phyloP scores from a whole-genome alignment of 2,329 filamentous ascomycete genomes.

The Pseudocercospora pini-densiflorae region DNA sequence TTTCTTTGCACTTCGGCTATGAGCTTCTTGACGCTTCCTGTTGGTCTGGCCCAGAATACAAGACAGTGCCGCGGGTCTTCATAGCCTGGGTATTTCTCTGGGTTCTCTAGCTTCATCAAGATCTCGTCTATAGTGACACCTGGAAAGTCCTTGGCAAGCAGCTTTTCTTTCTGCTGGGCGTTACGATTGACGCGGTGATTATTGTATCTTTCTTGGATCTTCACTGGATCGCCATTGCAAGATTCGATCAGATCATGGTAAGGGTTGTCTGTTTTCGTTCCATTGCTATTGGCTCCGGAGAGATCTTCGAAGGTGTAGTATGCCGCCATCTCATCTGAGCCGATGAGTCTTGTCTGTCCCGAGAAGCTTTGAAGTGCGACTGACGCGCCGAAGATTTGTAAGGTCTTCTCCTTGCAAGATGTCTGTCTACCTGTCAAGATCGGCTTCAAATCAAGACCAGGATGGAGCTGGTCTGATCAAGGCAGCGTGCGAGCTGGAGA shows the following conservation, averaged over 20 bases:
- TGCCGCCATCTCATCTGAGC: constrained; percentile 34
- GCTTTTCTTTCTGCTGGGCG: constrained; percentile 72
- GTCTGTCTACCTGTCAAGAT: neutral
- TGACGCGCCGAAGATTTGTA: no score
- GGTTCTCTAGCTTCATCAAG: constrained; percentile 70
- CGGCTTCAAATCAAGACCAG: neutral
- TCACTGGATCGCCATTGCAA: constrained; percentile 65
- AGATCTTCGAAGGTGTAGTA: constrained; percentile 44
- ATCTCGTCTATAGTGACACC: constrained; percentile 78
- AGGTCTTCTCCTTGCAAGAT: no score
- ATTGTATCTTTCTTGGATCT: constrained; percentile 74
- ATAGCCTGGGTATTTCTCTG: constrained; percentile 68
- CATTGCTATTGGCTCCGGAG: constrained; percentile 31
- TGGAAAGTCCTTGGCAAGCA: constrained; percentile 69
- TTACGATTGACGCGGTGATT: constrained; percentile 77
- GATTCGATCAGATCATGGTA: constrained; percentile 74
- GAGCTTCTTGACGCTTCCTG: constrained; percentile 69
- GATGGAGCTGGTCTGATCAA: neutral
- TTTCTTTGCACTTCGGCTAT: constrained; percentile 70
- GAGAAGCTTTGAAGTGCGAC: no score
- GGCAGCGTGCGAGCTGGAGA: no score
- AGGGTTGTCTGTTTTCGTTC: constrained; percentile 64
- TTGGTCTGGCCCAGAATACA: constrained; percentile 86
- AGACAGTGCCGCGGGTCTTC: constrained; percentile 74
- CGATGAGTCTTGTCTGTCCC: no score